Conservation (phyloP, 192 early-diverging fungal species). For the Linnemannia exigua region DNA sequence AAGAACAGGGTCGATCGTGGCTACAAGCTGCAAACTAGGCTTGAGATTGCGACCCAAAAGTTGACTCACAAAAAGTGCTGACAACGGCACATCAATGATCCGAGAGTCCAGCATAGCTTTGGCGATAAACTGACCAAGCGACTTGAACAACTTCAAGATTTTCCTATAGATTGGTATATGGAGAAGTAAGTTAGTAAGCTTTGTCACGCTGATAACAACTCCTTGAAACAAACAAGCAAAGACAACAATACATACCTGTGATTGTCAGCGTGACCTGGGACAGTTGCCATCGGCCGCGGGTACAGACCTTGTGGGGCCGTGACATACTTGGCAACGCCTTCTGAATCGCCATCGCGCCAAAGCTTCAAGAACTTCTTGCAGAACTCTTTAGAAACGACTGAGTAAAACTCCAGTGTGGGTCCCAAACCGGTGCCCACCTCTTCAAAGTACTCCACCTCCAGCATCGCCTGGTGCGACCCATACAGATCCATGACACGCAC, state of each 20-base stretch:
- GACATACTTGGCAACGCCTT: constrained; percentile 55
- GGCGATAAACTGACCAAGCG: constrained; percentile 88
- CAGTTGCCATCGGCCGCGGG: constrained; percentile 57
- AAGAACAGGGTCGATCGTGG: constrained; percentile 76
- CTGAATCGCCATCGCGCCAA: constrained; percentile 75
- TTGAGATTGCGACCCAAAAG: constrained; percentile 64
- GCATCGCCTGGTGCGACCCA: constrained; percentile 72
- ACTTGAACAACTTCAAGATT: constrained; percentile 74
- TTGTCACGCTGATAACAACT: background rate
- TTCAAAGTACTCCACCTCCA: constrained; percentile 96
- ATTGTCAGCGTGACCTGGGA: constrained; percentile 45
- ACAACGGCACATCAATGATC: constrained; percentile 88
- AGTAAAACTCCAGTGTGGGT: constrained; percentile 83
- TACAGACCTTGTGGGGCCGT: constrained; percentile 66
- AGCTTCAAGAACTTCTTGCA: constrained; percentile 69
- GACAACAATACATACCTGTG: constrained; percentile 58
- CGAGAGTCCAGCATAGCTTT: constrained; percentile 90
- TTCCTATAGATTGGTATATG: constrained; percentile 50
- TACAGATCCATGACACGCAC: constrained; percentile 91
- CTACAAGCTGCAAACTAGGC: constrained; percentile 34
- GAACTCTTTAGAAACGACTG: constrained; percentile 82
- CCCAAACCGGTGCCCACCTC: constrained; percentile 92
- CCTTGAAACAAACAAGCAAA: background rate
- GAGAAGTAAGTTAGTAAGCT: background rate
- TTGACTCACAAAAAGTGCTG: constrained; percentile 78